Evolutionary conservation across 2,329 filamentous ascomycete species (phyloP).

Genomic region (Colletotrichum eleusines): DNA sequence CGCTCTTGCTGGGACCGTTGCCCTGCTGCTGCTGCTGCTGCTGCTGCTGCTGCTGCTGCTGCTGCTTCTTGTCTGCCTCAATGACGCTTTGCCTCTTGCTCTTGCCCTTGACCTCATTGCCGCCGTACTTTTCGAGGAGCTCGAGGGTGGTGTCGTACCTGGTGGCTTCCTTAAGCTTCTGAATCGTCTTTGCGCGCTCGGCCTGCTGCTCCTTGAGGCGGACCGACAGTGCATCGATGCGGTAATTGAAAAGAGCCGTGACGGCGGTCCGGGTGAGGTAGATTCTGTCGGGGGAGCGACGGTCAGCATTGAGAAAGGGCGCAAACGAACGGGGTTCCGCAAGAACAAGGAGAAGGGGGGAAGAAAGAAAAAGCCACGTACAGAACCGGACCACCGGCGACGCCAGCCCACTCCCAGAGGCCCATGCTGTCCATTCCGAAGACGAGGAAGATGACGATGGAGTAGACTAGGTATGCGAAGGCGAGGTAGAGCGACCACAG

Average conservation of each 20-base stretch:
- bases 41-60: slow-evolving; percentile 43
- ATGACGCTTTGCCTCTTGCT: slow-evolving; percentile 46
- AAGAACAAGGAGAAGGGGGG: not conserved
- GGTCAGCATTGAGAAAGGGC: slow-evolving; percentile 29
- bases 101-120: slow-evolving; percentile 64
- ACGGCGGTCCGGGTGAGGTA: slow-evolving; percentile 77
- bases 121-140: slow-evolving; percentile 93
- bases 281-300: slow-evolving; percentile 68
- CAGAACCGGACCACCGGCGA: slow-evolving; percentile 84
- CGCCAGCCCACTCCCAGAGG: slow-evolving; percentile 79
- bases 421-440: slow-evolving; percentile 86
- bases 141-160: slow-evolving; percentile 96
- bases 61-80: slow-evolving; percentile 49
- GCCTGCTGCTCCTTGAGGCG: slow-evolving; percentile 81
- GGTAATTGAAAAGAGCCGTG: slow-evolving; percentile 82
- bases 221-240: slow-evolving; percentile 76
- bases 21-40: slow-evolving; percentile 26
- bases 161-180: slow-evolving; percentile 93
- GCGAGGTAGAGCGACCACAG: slow-evolving; percentile 91
- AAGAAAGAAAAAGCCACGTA: slow-evolving; percentile 62
- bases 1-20: slow-evolving; percentile 43
- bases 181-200: slow-evolving; percentile 88
- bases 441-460: slow-evolving; percentile 84
- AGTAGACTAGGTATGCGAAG: slow-evolving; percentile 90
- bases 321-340: not conserved